These are phyloP conservation scores for Yarrowia bubula DNA, from an alignment of 805 yeast genomes.

Conservation along the genomic window DNA sequence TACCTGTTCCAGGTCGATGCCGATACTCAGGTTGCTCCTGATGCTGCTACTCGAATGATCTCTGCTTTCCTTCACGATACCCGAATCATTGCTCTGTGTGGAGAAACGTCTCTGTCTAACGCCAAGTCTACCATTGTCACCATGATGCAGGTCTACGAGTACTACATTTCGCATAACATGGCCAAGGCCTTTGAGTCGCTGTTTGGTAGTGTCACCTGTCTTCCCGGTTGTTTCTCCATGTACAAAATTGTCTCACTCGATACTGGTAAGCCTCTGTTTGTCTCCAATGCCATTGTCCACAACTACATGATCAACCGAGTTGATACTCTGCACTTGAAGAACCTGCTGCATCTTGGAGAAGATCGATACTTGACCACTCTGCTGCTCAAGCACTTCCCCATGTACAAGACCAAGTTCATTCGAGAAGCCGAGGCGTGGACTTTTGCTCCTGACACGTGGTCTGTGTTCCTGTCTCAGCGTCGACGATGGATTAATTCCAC, in stretches of 20 bases:
- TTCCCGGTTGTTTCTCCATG: slow-evolving; percentile 64
- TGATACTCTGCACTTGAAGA: slow-evolving; percentile 59
- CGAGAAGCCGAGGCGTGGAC: slow-evolving; percentile 61
- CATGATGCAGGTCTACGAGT: slow-evolving; percentile 61
- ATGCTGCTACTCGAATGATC: slow-evolving; percentile 53
- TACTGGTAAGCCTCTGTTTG: slow-evolving; percentile 57
- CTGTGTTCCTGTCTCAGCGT: slow-evolving; percentile 59
- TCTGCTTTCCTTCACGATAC: slow-evolving; percentile 58
- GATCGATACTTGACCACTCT: slow-evolving; percentile 58
- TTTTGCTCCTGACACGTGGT: slow-evolving; percentile 57
- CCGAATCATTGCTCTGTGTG: slow-evolving; percentile 57
- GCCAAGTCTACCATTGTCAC: slow-evolving; percentile 54
- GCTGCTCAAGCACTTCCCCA: slow-evolving; percentile 56
- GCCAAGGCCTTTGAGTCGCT: slow-evolving; percentile 62
- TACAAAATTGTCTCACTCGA: slow-evolving; percentile 55
- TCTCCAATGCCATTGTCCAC: slow-evolving; percentile 59
- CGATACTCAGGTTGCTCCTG: slow-evolving; percentile 58
- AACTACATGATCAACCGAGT: slow-evolving; percentile 55
- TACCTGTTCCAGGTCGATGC: slow-evolving; percentile 59
- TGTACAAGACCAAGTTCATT: slow-evolving; percentile 53
- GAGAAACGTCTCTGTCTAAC: slow-evolving; percentile 58
- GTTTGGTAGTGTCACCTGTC: slow-evolving; percentile 63
- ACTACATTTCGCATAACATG: slow-evolving; percentile 61
- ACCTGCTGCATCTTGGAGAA: slow-evolving; percentile 60
- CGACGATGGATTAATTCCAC: slow-evolving; percentile 70